Percentiles rank a stretch among this genome's conserved stretches.
Evolutionary conservation across 1,284 basidiomycete species (phyloP).

Genomic region (Cryptococcus sp.): DNA sequence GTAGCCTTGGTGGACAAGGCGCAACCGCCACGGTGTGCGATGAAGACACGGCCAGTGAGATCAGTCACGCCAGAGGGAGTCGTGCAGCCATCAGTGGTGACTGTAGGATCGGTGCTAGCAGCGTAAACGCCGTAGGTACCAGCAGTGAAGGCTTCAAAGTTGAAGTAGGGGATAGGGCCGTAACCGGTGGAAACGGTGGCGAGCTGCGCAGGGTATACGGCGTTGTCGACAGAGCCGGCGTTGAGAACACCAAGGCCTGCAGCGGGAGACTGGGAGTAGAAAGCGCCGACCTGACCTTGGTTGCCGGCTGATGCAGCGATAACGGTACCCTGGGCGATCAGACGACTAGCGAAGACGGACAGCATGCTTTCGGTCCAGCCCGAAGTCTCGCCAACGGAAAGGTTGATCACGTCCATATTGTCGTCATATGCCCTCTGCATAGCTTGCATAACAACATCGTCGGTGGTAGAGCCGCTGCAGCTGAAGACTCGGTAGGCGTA

Average conservation of each 20-base stretch:
- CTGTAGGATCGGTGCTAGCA: constrained; percentile 33
- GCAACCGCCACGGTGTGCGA: constrained; percentile 47
- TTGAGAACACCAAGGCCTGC: constrained; percentile 49
- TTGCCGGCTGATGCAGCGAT: constrained; percentile 55
- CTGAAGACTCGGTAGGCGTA: constrained; percentile 54
- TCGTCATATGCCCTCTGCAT: constrained; percentile 55
- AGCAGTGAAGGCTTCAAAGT: constrained; percentile 30
- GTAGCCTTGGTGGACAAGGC: constrained; percentile 28
- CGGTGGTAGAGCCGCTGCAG: constrained; percentile 49
- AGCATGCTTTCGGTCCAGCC: constrained; percentile 61
- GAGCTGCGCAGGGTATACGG: constrained; percentile 40
- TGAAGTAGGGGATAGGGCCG: constrained; percentile 43
- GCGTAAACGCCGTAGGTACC: constrained; percentile 34
- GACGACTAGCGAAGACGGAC: constrained; percentile 62
- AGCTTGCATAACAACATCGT: constrained; percentile 54
- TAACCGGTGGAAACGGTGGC: constrained; percentile 42
- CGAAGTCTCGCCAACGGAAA: constrained; percentile 65
- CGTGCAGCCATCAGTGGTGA: constrained; percentile 42
- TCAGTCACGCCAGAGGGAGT: constrained; percentile 36
- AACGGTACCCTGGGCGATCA: constrained; percentile 59
- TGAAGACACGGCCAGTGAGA: constrained; percentile 36
- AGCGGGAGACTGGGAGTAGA: constrained; percentile 53
- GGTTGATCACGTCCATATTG: constrained; percentile 63
- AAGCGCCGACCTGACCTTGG: constrained; percentile 50
- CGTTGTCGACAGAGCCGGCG: constrained; percentile 46